Percentiles rank a stretch among this genome's conserved stretches.
These are phyloP conservation scores for Ceratocystiopsis brevicomis DNA, from an alignment of 2,329 filamentous ascomycete genomes.

Conservation along the genomic window DNA sequence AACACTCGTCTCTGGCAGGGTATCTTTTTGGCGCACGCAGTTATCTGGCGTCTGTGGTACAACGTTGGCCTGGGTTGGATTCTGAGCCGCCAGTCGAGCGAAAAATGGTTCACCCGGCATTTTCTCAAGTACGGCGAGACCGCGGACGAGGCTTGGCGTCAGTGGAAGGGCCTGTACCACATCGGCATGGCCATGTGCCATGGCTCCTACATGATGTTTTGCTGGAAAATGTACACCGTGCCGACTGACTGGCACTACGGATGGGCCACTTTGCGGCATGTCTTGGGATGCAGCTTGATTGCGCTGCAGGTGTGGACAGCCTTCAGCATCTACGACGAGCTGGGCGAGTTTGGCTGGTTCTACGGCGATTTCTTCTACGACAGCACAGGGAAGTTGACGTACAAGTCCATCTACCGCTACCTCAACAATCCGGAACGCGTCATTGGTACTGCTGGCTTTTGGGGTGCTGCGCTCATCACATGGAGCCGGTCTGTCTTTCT, in stretches of 20 bases:
- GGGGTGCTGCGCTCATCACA: constrained; percentile 86
- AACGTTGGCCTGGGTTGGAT: constrained; percentile 72
- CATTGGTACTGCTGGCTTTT: constrained; percentile 82
- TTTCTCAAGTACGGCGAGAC: constrained; percentile 94
- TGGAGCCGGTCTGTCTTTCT: constrained; percentile 76
- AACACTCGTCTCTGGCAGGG: constrained; percentile 56
- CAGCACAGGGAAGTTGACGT: constrained; percentile 70
- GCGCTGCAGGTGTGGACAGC: constrained; percentile 85
- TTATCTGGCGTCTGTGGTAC: constrained; percentile 80
- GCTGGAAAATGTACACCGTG: constrained; percentile 91
- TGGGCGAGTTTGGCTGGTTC: constrained; percentile 98
- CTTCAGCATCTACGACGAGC: constrained; percentile 79
- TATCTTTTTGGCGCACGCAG: constrained; percentile 64
- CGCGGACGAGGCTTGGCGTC: constrained; percentile 79
- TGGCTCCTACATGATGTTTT: constrained; percentile 69
- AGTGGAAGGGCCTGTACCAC: constrained; percentile 95
- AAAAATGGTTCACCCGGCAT: constrained; percentile 90
- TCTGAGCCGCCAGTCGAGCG: constrained; percentile 66
- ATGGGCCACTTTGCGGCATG: constrained; percentile 70
- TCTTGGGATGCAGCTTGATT: constrained; percentile 62
- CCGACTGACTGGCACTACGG: constrained; percentile 75
- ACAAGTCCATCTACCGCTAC: constrained; percentile 94
- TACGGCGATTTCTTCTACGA: constrained; percentile 98
- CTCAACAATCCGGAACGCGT: constrained; percentile 94
- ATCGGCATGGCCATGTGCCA: constrained; percentile 84